Base-by-base conservation (phyloP, 225 moss, liverwort and hornwort genomes). In the Antitrichia curtipendula region DNA sequence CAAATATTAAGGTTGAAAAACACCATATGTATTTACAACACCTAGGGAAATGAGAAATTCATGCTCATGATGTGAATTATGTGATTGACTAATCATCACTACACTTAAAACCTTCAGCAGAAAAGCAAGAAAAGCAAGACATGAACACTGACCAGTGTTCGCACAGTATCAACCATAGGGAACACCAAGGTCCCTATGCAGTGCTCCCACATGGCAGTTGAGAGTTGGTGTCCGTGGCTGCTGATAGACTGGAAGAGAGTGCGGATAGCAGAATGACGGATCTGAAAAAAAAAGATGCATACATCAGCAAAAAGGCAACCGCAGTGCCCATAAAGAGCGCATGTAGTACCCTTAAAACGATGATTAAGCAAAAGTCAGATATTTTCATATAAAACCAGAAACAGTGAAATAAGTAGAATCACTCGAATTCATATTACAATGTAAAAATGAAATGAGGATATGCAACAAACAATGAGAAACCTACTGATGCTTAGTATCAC, bases 201-300 rank as follows among this genome's bases (percentile, higher is more conserved):
- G 87, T 97, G 95, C 90, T 96, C 94, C 99, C 99, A 99, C 96
- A 99, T 96, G 22, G 92, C 88, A 49, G 88, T 87, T 61, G 99
- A 97, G 45, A 99, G 90, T 87, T 95, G 97, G 71, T 94, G 89
- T 41, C 99, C 99, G 82, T 99, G 97, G 90, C 95, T 96, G 90
- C 94, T 97, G 63, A 99, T 90, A 66, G 97, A 97, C 90, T 99
- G 99, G 87, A 97, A 99, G 87, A 99, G 94, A 84, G 99, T 99
- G 85, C 99, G 94, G 88, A 99, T 99, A 53, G 99, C 96, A 70
- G 97, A 96, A 91, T 99, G 97, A 38, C 99, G 95, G 59, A 99
- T 91, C 95, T 95, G 87, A 40, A 75, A 87, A 50, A 50, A 86
- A 82, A 15, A 47, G 40, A 89, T 38, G 69, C 32, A 72, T 24